Conservation (phyloP, 2,329 filamentous ascomycete species). For the Beauveria pseudobassiana region DNA sequence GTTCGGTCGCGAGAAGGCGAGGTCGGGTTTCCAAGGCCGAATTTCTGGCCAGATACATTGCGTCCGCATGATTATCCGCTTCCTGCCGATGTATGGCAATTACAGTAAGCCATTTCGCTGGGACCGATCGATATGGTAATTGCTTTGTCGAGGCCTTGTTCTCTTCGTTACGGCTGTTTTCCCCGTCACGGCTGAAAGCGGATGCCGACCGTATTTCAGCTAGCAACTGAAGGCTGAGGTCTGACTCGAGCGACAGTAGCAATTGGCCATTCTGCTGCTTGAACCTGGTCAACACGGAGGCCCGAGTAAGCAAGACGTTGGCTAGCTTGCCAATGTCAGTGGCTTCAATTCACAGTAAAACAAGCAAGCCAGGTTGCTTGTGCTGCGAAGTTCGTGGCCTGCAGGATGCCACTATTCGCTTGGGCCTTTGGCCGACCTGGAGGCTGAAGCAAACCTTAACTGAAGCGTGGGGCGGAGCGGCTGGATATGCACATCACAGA, state of each 20-base stretch:
- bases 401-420: not conserved
- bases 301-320: not conserved
- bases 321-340: not conserved
- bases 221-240: not conserved
- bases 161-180: not conserved
- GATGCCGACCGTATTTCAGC: not conserved
- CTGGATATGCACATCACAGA: not conserved
- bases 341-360: not conserved
- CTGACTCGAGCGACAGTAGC: not conserved
- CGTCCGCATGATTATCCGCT: not conserved
- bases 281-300: not conserved
- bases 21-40: not conserved
- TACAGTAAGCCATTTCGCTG: too few relatives aligned
- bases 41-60: not conserved
- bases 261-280: not conserved
- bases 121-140: too few relatives aligned
- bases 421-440: not conserved
- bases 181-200: not conserved
- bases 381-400: too few relatives aligned
- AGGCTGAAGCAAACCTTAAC: not conserved
- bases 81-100: not conserved
- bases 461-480: not conserved
- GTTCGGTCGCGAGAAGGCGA: too few relatives aligned
- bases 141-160: not conserved
- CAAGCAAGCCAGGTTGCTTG: too few relatives aligned